Percentiles rank a stretch among this genome's conserved stretches.
Conservation (phyloP, 78 protist genomes). For the Pigoraptor vietnamica region DNA sequence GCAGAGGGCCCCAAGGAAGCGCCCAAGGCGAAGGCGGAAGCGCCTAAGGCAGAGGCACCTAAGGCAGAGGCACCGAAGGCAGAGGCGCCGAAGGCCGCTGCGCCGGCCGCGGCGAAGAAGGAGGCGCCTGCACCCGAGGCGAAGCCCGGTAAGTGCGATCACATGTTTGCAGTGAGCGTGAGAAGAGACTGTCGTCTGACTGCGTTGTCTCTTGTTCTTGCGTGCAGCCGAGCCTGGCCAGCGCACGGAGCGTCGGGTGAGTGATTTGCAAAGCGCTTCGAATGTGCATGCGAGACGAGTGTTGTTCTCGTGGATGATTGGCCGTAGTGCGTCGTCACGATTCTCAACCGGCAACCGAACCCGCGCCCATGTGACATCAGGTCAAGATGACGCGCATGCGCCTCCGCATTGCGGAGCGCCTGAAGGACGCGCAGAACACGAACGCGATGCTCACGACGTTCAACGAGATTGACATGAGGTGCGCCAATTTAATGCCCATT, state of each 20-base stretch:
- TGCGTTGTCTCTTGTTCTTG: neutral
- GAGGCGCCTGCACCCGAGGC: neutral
- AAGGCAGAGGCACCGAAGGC: neutral
- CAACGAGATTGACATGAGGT: constrained; percentile 93
- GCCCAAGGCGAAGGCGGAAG: neutral
- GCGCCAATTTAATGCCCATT: too few species aligned
- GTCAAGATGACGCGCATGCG: constrained; percentile 91
- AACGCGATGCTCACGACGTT: constrained; percentile 96
- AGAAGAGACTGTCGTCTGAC: too few species aligned
- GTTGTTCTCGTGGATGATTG: too few species aligned
- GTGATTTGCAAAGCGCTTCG: neutral
- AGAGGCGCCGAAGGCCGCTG: neutral
- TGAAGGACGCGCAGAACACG: constrained; percentile 93
- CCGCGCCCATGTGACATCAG: too few species aligned
- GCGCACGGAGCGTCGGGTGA: neutral
- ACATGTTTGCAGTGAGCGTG: neutral
- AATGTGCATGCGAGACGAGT: neutral
- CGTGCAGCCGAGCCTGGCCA: neutral
- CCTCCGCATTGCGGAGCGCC: constrained; percentile 82
- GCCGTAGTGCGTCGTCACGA: too few species aligned
- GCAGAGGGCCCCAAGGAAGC: constrained; percentile 22
- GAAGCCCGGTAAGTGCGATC: neutral
- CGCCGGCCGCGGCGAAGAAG: constrained; percentile 21
- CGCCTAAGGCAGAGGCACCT: neutral
- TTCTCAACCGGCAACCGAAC: too few species aligned